Evolutionary conservation across 2,329 filamentous ascomycete genomes (phyloP).

Genomic region (Cladophialophora chaetospira): DNA sequence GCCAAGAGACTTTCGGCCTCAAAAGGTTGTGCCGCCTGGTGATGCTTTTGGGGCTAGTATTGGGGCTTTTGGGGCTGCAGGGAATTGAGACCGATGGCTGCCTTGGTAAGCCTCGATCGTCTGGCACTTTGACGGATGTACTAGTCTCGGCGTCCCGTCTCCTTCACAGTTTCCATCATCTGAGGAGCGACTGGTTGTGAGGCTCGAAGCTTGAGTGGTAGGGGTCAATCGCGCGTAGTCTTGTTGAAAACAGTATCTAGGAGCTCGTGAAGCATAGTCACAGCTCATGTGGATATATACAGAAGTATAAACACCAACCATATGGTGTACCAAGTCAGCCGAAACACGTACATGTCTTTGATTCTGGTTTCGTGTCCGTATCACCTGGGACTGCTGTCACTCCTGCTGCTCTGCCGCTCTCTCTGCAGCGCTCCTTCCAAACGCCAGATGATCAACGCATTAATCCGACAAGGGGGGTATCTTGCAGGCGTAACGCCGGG

Average conservation of each 20-base stretch:
- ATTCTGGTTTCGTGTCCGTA: conserved; percentile 9
- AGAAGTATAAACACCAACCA: conserved; percentile 21
- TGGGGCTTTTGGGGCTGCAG: too few species aligned
- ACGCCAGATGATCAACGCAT: conserved; percentile 20
- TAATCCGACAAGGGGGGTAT: conserved; percentile 22
- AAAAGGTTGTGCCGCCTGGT: too few species aligned
- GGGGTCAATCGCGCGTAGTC: not conserved
- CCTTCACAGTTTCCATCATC: too few species aligned
- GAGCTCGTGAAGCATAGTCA: conserved; percentile 7
- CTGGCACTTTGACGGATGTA: too few species aligned
- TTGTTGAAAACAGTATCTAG: conserved; percentile 4
- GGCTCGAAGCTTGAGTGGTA: not conserved
- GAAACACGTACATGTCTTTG: conserved; percentile 1
- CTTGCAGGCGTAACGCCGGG: conserved; percentile 19
- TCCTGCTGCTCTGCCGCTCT: not conserved
- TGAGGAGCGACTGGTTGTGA: not conserved
- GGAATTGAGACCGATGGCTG: too few species aligned
- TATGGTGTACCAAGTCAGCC: conserved; percentile 3
- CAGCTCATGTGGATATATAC: conserved; percentile 22
- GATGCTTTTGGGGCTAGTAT: too few species aligned
- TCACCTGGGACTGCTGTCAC: conserved; percentile 1
- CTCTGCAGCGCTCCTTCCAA: conserved; percentile 2
- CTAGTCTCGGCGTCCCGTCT: too few species aligned
- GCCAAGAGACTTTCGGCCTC: too few species aligned
- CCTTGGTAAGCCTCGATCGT: too few species aligned